Evolutionary conservation across 345 rosid species (phyloP), one percentile per base, ranked within the genome.

Genomic region (Euphorbia lathyris): DNA sequence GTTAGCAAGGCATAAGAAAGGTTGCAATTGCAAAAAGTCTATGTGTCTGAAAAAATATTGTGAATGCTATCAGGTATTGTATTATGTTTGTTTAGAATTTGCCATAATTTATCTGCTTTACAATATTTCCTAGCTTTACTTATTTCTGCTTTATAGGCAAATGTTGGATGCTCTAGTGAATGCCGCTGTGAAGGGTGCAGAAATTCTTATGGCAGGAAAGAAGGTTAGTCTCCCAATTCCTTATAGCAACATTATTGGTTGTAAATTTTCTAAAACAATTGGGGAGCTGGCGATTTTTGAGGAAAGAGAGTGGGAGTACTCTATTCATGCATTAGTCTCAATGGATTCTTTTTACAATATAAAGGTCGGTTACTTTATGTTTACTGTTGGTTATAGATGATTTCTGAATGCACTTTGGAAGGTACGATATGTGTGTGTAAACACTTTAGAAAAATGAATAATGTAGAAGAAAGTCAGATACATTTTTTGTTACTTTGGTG

Each of bases 1-100:
- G 51, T 82, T 85, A 34, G 77, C 84, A 26, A 85, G 86, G 77
- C 91, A 88, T 71, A 85, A 86, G 65, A 78, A 80, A 74, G 88
- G 89, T 55, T 88, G 89, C 83, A 85, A 85, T 63, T 88, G 94
- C 84, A 88, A 85, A 72, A 88, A 57, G 83, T 88, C 89, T 1
- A 83, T 76, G 88, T 86, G 91, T 64, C 79, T 76, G 57, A 85
- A 88, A 74, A 86, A 83, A 68, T 88, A 88, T 62, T 86, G 88
- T 77, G 94, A 86, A 86, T 88, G 91, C 79, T 88, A 76, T 74
- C 89, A 86, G 89, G 91, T 88, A 30, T 38, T 12, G 27, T 63
- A 22, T 56, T 62, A 62, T 61, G 17, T 70, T 29, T 14, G 42
- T 17, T 55, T 25, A 50, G n/a, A 59, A 16, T 65, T 63, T 48